Percentiles rank a stretch among this genome's conserved stretches.
Evolutionary conservation across 2,329 filamentous ascomycete genomes (phyloP).

Genomic region (Penicillium brevicompactum): DNA sequence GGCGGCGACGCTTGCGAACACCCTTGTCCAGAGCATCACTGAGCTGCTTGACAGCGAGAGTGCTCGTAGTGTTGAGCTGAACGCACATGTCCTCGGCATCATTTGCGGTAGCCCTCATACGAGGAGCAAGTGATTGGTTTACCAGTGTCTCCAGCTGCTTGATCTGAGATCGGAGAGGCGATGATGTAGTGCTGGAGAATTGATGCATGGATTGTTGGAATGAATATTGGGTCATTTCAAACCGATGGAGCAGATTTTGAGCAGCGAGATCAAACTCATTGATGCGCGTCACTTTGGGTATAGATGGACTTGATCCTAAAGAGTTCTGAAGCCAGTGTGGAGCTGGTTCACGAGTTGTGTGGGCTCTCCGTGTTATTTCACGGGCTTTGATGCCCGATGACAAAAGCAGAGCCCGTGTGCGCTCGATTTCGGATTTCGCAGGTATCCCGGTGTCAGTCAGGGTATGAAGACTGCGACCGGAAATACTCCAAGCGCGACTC

Average conservation of each 20-base stretch:
- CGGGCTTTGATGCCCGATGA: constrained; percentile 88
- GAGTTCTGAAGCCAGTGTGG: constrained; percentile 39
- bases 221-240: constrained; percentile 48
- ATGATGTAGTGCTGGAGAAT: constrained; percentile 50
- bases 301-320: constrained; percentile 28
- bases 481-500: constrained; percentile 62
- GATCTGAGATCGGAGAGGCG: constrained; percentile 48
- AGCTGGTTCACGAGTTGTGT: constrained; percentile 45
- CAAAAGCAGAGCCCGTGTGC: constrained; percentile 74
- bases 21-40: constrained; percentile 71
- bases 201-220: constrained; percentile 48
- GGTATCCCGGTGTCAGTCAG: constrained; percentile 44
- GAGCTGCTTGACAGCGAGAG: constrained; percentile 77
- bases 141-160: constrained; percentile 49
- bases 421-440: constrained; percentile 73
- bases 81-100: constrained; percentile 77
- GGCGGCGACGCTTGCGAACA: constrained; percentile 71
- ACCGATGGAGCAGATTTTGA: constrained; percentile 50
- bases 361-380: constrained; percentile 71
- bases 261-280: constrained; percentile 59
- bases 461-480: constrained; percentile 49
- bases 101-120: constrained; percentile 70
- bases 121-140: constrained; percentile 53
- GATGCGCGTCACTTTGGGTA: constrained; percentile 48
- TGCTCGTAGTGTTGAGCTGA: constrained; percentile 74